Conservation (phyloP, 2,329 filamentous ascomycete genomes). For the Trichoderma hamatum region DNA sequence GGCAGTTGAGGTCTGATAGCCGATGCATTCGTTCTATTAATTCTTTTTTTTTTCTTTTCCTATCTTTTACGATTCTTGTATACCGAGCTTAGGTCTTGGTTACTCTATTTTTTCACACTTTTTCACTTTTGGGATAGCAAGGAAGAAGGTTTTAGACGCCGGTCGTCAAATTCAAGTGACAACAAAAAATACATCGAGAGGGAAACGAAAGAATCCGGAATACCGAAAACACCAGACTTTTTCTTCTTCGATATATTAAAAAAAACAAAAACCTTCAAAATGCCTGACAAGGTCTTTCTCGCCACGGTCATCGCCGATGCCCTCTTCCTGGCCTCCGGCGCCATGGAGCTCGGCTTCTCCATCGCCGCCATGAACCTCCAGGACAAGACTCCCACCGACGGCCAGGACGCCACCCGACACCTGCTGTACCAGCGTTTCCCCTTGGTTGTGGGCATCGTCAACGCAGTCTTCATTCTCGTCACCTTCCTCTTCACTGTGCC, state of each 20-base stretch:
- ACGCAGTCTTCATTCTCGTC: constrained; percentile 70
- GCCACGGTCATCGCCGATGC: constrained; percentile 52
- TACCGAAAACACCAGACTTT: not conserved
- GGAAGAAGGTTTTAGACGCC: constrained; percentile 8
- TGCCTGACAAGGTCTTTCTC: constrained; percentile 60
- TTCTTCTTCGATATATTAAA: not conserved
- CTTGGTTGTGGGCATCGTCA: constrained; percentile 69
- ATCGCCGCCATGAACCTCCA: constrained; percentile 54
- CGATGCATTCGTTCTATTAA: not conserved
- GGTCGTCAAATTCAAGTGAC: constrained; percentile 11
- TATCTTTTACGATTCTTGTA: constrained; percentile 1
- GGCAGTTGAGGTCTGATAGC: constrained; percentile 13
- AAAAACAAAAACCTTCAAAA: constrained; percentile 34
- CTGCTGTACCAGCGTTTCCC: constrained; percentile 59
- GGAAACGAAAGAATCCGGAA: not conserved
- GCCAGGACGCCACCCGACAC: constrained; percentile 53
- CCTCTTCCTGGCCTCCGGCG: constrained; percentile 57
- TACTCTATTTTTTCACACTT: not conserved
- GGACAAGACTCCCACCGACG: constrained; percentile 48
- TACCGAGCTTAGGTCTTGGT: constrained; percentile 21
- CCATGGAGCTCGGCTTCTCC: constrained; percentile 58
- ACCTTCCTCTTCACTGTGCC: constrained; percentile 72
- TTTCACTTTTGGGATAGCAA: not conserved
- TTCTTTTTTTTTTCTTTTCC: not conserved
- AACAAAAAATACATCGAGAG: not conserved